phyloP scores from a whole-genome alignment of 805 yeast genomes.

The Lipomyces sp. region DNA sequence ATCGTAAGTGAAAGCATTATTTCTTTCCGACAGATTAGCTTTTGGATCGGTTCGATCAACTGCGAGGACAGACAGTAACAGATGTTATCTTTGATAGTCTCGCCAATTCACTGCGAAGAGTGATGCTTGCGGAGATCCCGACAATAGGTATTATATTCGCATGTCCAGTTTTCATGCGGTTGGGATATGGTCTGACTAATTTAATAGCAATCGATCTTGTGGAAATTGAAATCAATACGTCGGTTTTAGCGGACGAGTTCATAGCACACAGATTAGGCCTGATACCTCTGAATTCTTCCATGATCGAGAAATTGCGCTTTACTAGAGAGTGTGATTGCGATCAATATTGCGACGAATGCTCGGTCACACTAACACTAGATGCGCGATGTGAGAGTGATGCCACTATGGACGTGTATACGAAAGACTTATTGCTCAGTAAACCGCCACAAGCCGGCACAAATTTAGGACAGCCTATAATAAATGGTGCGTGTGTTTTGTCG shows the following conservation, averaged over 20 bases:
- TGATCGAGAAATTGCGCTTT: constrained; percentile 63
- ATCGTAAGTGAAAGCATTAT: constrained; percentile 48
- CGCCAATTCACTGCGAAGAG: constrained; percentile 90
- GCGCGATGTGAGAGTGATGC: constrained; percentile 90
- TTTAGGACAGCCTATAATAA: constrained; percentile 84
- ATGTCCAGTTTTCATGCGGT: background rate
- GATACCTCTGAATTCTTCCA: constrained; percentile 83
- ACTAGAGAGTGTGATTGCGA: constrained; percentile 89
- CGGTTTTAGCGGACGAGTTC: constrained; percentile 96
- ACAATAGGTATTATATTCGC: constrained; percentile 56
- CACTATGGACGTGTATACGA: constrained; percentile 86
- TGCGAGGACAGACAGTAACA: constrained; percentile 1
- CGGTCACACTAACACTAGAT: constrained; percentile 81
- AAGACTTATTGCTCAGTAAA: constrained; percentile 66
- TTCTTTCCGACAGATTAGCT: background rate
- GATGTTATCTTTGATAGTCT: constrained; percentile 44
- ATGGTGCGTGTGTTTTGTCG: constrained; percentile 40
- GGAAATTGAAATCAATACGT: constrained; percentile 88
- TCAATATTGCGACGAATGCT: constrained; percentile 93
- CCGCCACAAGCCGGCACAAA: constrained; percentile 40
- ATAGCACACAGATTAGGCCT: constrained; percentile 92
- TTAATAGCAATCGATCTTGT: constrained; percentile 84
- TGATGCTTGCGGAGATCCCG: constrained; percentile 95
- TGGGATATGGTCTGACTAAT: background rate
- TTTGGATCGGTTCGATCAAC: background rate